These are phyloP conservation scores for Falciphora oryzae DNA, from an alignment of 2,329 filamentous ascomycete species.

Conservation along the genomic window DNA sequence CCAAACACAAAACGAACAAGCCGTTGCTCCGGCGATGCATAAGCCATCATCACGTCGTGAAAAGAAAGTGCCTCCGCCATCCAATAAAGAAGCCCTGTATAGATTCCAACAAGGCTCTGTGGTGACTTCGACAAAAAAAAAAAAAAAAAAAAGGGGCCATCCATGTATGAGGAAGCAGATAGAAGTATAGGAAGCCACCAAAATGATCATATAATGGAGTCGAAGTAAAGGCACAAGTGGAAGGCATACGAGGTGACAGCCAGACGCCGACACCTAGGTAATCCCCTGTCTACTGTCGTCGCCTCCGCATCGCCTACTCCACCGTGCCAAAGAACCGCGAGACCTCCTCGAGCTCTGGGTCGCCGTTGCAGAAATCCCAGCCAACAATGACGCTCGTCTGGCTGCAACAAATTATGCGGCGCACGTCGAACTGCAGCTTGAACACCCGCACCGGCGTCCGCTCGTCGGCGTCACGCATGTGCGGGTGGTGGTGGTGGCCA, in stretches of 20 bases:
- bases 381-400: conserved; percentile 89
- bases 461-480: conserved; percentile 42
- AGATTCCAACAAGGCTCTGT: neutral
- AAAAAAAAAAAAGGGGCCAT: too few species aligned
- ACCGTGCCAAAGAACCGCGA: conserved; percentile 69
- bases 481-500: conserved; percentile 32
- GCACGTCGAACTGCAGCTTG: conserved; percentile 93
- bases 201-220: too few species aligned
- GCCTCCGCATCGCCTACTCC: conserved; percentile 30
- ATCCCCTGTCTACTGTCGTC: too few species aligned
- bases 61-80: neutral
- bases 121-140: too few species aligned
- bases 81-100: neutral
- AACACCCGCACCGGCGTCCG: conserved; percentile 64
- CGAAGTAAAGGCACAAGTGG: too few species aligned
- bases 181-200: too few species aligned
- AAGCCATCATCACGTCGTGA: neutral
- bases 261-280: too few species aligned
- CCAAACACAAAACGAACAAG: neutral
- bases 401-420: conserved; percentile 89
- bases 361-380: conserved; percentile 94
- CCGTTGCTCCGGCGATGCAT: neutral
- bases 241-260: too few species aligned
- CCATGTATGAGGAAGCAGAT: too few species aligned
- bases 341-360: conserved; percentile 72